Evolutionary conservation across 805 yeast species (phyloP), one percentile per base, ranked within the genome.

Genomic region (Metschnikowia borealis): DNA sequence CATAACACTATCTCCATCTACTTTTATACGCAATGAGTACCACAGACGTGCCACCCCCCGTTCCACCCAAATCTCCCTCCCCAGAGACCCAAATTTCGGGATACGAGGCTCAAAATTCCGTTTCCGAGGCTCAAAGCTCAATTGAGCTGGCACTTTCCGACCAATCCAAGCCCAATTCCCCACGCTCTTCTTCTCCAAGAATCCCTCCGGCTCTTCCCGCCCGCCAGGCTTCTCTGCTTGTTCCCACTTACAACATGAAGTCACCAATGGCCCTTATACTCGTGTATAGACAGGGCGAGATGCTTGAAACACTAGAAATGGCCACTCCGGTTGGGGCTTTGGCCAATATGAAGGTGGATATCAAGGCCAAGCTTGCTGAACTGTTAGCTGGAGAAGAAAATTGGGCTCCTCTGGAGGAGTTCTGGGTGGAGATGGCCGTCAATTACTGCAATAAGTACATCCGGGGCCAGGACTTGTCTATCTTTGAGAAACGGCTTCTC

Each of bases 371-470:
- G 32, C 7, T 37, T 32, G 33, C 44, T 20, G 38, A 32, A 14
- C 48, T 38, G 46, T 17, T 21, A 17, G 35, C n/a, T 8, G 39
- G 39, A 20, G 51, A 40, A 7, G 50, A 40, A 11, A 15, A 14
- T 3, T 17, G 23, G 46, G 46, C 39, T 23, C 40, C 40, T 13
- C 45, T 42, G 45, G 52, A 47, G 15, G 49, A 48, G 31, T 62
- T 54, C 49, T 66, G 68, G 70, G 46, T 37, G 29, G 49, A 45
- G 6, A 41, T 60, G 32, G 51, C 61, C 37, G 52, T 47, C 14
- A 58, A 60, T 37, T 57, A 52, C 52, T 50, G 53, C 38, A 52
- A 47, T 26, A 60, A 48, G 39, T 51, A 42, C 21, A 39, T 61
- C 5, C 37, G 47, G 15, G 46, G 52, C 18, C 47, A 50, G 39